Conservation (phyloP, 2,329 filamentous ascomycete species). For the Exophiala sideris region DNA sequence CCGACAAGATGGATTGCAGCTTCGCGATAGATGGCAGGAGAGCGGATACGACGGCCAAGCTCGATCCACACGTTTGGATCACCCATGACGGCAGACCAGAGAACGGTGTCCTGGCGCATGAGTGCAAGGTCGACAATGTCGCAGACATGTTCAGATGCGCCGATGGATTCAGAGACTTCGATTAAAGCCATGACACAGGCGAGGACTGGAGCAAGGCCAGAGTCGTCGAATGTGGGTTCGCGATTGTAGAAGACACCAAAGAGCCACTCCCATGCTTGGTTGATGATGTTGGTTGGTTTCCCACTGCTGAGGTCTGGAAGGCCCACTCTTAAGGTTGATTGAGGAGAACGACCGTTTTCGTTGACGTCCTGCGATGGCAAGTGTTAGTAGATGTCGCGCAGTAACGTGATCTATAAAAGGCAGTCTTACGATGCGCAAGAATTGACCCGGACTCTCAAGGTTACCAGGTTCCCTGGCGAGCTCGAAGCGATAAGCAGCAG, state of each 20-base stretch:
- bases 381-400: neutral
- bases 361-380: constrained; percentile 35
- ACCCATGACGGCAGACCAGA: constrained; percentile 44
- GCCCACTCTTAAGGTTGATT: constrained; percentile 17
- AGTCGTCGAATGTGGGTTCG: constrained; percentile 40
- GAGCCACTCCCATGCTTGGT: constrained; percentile 42
- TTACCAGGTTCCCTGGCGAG: constrained; percentile 1
- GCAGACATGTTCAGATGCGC: constrained; percentile 41
- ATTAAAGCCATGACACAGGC: constrained; percentile 40
- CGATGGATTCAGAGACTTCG: constrained; percentile 47
- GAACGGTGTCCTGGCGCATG: constrained; percentile 44
- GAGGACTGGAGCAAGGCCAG: constrained; percentile 39
- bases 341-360: constrained; percentile 30
- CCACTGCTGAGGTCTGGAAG: constrained; percentile 36
- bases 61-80: constrained; percentile 46
- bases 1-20: constrained; percentile 34
- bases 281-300: constrained; percentile 17
- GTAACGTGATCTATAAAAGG: neutral
- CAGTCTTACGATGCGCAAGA: constrained; percentile 21
- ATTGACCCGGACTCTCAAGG: constrained; percentile 11
- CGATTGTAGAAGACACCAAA: constrained; percentile 48
- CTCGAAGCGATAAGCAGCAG: constrained; percentile 28
- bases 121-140: constrained; percentile 48
- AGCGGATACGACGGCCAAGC: constrained; percentile 45
- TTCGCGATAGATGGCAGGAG: constrained; percentile 39